Base-by-base conservation (phyloP, 352 stramenopile genomes). In the Phytophthora boehmeriae region DNA sequence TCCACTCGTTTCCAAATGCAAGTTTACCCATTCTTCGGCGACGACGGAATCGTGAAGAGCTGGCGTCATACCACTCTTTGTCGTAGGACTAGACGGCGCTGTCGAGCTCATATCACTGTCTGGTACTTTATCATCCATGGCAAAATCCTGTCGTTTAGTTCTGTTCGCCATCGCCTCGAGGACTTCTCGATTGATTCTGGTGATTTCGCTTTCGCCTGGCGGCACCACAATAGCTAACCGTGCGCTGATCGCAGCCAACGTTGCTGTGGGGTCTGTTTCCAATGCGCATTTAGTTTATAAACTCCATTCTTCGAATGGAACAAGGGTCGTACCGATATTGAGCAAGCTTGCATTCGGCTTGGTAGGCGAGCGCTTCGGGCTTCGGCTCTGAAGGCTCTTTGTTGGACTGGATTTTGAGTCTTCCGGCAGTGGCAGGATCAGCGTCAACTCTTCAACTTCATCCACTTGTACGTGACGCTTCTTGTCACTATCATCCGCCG, bases 11-110 rank as follows among this genome's bases (percentile, higher is more conserved):
- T 88, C 79, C n/a, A 93, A 34, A 23, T 93, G 83, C 1, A 88
- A 43, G 51, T 94, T 93, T 8, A 94, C 82, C 86, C 83, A 92
- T 53, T 91, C 83, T 39, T 94, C 86, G 8, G 85, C 80, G 17
- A 92, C 75, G 14, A 92, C 68, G 0, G 83, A 92, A 32, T 92
- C 83, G 27, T 88, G 63, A 3, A 89, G 67, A 5, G 73, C 66
- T 8, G 75, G n/a, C 42, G 59, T 52, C 28, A 80, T 69, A 5
- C 50, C 60, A 30, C n/a, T 52, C 23, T 71, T 81, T 32, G 46
- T 27, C 42, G 4, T 67, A n/a, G 56, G 53, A 48, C 53, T 76
- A 3, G 43, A 55, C 13, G 27, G 42, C 27, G n/a, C 39, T 8
- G 23, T 54, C 9, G 54, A 48, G 9, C 51, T 39, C 4, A 44